Base-by-base conservation (phyloP, 2,329 filamentous ascomycete species). In the Penicillium sp. region DNA sequence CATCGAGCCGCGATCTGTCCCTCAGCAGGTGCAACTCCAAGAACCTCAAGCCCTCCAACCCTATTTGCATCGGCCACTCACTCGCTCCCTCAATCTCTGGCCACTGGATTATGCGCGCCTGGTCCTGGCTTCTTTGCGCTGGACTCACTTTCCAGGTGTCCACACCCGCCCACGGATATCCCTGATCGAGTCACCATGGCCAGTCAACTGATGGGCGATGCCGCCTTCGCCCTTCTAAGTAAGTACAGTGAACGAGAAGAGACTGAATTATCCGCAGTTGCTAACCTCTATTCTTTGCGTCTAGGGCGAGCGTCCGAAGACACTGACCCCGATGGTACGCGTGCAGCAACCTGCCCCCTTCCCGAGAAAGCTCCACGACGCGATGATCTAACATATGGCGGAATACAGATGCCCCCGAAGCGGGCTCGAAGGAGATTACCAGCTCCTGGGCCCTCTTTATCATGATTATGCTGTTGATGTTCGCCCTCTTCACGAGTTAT, bases 391-490 rank as follows among this genome's bases (percentile, higher is more conserved):
- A 59, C 55, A 42, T 15, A 56, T 49, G 46, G 33, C 33, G 34
- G 60, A 54, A 41, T 59, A 69, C 58, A 76, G 78, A 78, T 84
- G 84, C 86, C 64, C 84, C 87, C 54, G 91, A 96, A 73, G 88
- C 90, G 36, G 88, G 90, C 41, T 85, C 96, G 74, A 92, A 96
- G 79, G 94, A 99, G 78, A 89, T 96, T 59, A 90, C 91, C 70
- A 89, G 92, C 65, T 97, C 94, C 78, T 97, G 91, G 91, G 92
- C 93, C 24, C 86, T 99, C 61, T 96, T 97, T 76, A 99, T 99
- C 68, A 85, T 96, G 64, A 96, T 99, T 65, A 84, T 91, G 77
- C 85, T 99, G 64, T 86, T 99, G 66, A 96, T 97, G 62, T 84
- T 89, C 60, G 93, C 94, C 56, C 90, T 99, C 65, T 96, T 97